Percentiles rank a stretch among this genome's conserved stretches.
phyloP scores from a whole-genome alignment of 257 asterid species.

The Vinca minor region DNA sequence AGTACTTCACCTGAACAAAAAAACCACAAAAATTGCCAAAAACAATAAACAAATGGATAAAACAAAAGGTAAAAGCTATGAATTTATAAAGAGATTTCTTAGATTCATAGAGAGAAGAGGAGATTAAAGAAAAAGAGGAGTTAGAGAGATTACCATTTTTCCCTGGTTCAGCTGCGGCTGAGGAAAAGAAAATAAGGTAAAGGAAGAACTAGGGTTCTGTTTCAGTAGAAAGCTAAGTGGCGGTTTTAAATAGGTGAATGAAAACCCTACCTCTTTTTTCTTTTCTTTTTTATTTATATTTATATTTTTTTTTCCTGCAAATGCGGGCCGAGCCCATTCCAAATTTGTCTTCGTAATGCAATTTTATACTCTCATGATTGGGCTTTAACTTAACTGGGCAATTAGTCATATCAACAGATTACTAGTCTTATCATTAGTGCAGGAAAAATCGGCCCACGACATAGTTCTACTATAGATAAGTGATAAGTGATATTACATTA shows the following conservation, averaged over 20 bases:
- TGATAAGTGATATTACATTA: too few relatives aligned
- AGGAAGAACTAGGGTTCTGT: slow-evolving; percentile 5
- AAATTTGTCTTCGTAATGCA: too few relatives aligned
- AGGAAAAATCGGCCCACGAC: too few relatives aligned
- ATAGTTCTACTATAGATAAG: too few relatives aligned
- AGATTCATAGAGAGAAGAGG: not conserved
- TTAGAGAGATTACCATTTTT: not conserved
- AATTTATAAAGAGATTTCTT: not conserved
- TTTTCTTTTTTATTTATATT: too few relatives aligned
- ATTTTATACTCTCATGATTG: too few relatives aligned
- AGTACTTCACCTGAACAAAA: slow-evolving; percentile 56
- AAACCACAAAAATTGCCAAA: not conserved
- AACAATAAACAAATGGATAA: not conserved
- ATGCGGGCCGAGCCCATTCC: not conserved
- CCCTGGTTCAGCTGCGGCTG: slow-evolving; percentile 2
- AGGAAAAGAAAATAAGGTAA: not conserved
- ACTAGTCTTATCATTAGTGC: too few relatives aligned
- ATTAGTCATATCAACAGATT: too few relatives aligned
- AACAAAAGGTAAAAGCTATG: not conserved
- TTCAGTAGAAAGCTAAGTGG: not conserved
- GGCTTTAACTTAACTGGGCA: too few relatives aligned
- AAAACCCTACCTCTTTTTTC: too few relatives aligned
- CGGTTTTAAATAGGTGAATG: not conserved
- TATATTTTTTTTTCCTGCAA: too few relatives aligned
- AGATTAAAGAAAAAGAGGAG: not conserved